Percentiles rank a stretch among this genome's conserved stretches.
These are phyloP conservation scores for Eragrostis nindensis DNA, from an alignment of 176 grass and related monocot species.

Conservation along the genomic window DNA sequence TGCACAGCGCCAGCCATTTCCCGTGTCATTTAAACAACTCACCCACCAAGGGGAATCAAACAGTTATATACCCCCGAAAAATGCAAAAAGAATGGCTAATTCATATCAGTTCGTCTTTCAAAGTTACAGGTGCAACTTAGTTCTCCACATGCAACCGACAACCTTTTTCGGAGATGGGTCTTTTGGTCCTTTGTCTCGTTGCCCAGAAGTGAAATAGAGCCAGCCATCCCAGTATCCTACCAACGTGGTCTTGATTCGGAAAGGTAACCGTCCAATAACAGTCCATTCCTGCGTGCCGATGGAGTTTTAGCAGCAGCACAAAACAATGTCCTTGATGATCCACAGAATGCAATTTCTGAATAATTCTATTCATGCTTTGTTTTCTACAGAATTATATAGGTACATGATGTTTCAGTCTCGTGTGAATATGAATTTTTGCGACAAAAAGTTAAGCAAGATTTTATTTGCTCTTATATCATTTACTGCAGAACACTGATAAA, in stretches of 20 bases:
- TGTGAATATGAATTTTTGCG: neutral
- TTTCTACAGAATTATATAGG: neutral
- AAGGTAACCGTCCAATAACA: constrained; percentile 82
- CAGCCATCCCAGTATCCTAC: constrained; percentile 92
- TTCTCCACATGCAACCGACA: constrained; percentile 83
- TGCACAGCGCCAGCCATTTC: constrained; percentile 27
- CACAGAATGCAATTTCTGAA: neutral
- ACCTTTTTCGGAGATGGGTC: constrained; percentile 90
- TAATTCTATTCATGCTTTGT: neutral
- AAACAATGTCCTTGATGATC: neutral
- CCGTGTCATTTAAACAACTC: neutral
- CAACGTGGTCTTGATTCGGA: constrained; percentile 96
- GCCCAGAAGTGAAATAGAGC: constrained; percentile 95
- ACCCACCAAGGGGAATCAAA: constrained; percentile 3
- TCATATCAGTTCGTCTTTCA: constrained; percentile 22
- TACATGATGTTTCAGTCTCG: neutral
- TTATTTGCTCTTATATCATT: neutral
- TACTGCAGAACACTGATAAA: neutral
- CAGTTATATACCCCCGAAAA: constrained; percentile 18
- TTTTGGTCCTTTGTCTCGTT: constrained; percentile 83
- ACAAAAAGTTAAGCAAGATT: neutral
- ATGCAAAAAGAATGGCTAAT: constrained; percentile 28
- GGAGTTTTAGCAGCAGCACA: constrained; percentile 30
- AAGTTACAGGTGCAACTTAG: constrained; percentile 69
- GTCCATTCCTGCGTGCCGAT: constrained; percentile 76